Evolutionary conservation across 2,329 filamentous ascomycete genomes (phyloP).

Genomic region (Aspergillus sp.): DNA sequence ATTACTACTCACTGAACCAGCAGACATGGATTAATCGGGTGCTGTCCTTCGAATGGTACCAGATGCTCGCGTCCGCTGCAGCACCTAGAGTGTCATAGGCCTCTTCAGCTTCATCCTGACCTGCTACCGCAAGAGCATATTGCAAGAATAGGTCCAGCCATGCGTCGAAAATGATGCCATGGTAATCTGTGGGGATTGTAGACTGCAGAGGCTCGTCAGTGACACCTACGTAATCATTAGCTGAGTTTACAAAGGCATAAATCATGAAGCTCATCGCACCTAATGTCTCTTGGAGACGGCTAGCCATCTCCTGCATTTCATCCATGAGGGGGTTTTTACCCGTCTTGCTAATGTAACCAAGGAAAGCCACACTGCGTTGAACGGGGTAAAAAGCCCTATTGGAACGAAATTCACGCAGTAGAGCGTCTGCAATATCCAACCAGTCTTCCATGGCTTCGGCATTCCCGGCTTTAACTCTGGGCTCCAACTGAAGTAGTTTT

Average conservation of each 20-base stretch:
- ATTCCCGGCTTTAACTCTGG: slow-evolving; percentile 51
- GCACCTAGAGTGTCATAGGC: slow-evolving; percentile 79
- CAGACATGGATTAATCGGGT: slow-evolving; percentile 73
- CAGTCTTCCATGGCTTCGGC: slow-evolving; percentile 54
- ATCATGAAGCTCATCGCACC: slow-evolving; percentile 26
- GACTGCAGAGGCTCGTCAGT: slow-evolving; percentile 28
- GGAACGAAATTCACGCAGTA: slow-evolving; percentile 61
- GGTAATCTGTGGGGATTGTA: slow-evolving; percentile 58
- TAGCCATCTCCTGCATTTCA: slow-evolving; percentile 46
- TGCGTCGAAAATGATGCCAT: slow-evolving; percentile 74
- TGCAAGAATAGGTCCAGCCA: slow-evolving; percentile 93
- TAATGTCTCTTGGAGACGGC: slow-evolving; percentile 43
- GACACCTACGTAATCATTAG: slow-evolving; percentile 23
- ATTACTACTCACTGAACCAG: slow-evolving; percentile 65
- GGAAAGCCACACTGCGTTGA: slow-evolving; percentile 52
- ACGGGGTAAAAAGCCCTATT: slow-evolving; percentile 61
- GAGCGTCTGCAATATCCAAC: slow-evolving; percentile 58
- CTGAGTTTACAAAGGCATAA: background rate
- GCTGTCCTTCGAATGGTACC: slow-evolving; percentile 67
- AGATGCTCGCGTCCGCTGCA: slow-evolving; percentile 78
- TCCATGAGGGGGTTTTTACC: slow-evolving; percentile 40
- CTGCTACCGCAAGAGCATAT: slow-evolving; percentile 75
- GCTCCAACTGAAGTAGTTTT: slow-evolving; percentile 49
- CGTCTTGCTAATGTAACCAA: slow-evolving; percentile 45
- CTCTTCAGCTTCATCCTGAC: slow-evolving; percentile 64